Percentiles rank a stretch among this genome's conserved stretches.
Evolutionary conservation across 1,284 basidiomycete species (phyloP).

Genomic region (Trichosporon sp.): DNA sequence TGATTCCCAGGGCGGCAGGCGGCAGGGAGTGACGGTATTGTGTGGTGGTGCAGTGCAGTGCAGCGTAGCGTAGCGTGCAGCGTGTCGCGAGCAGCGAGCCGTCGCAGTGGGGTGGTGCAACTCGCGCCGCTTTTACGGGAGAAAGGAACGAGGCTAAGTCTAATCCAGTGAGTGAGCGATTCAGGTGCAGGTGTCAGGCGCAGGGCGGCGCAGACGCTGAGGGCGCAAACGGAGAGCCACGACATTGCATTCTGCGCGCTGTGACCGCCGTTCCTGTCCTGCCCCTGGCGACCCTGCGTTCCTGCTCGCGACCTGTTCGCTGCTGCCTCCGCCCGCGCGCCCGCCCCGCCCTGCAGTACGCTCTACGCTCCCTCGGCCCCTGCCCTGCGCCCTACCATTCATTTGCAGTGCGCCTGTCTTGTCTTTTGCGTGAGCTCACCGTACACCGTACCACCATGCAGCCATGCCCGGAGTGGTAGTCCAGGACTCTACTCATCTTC

Average conservation of each 20-base stretch:
- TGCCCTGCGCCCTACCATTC: not conserved
- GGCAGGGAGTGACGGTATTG: not conserved
- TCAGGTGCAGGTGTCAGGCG: not conserved
- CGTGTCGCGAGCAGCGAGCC: no score
- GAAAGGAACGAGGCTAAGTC: not conserved
- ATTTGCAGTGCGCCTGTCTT: constrained; percentile 1
- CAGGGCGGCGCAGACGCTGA: not conserved
- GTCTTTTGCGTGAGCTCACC: not conserved
- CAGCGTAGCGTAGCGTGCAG: no score
- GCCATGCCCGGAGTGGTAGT: not conserved
- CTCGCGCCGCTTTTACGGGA: not conserved
- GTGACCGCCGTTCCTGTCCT: not conserved
- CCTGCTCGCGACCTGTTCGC: no score
- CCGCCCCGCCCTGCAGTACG: not conserved
- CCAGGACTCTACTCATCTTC: not conserved
- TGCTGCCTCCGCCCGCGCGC: not conserved
- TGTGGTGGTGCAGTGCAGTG: not conserved
- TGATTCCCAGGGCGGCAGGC: not conserved
- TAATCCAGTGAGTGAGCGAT: not conserved
- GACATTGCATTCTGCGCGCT: not conserved
- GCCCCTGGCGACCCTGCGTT: not conserved
- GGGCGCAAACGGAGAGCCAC: not conserved
- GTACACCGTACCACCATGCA: not conserved
- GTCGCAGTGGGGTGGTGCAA: not conserved
- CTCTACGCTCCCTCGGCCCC: not conserved